Conservation (phyloP, 2,329 filamentous ascomycete species). For the Fusarium sp. region DNA sequence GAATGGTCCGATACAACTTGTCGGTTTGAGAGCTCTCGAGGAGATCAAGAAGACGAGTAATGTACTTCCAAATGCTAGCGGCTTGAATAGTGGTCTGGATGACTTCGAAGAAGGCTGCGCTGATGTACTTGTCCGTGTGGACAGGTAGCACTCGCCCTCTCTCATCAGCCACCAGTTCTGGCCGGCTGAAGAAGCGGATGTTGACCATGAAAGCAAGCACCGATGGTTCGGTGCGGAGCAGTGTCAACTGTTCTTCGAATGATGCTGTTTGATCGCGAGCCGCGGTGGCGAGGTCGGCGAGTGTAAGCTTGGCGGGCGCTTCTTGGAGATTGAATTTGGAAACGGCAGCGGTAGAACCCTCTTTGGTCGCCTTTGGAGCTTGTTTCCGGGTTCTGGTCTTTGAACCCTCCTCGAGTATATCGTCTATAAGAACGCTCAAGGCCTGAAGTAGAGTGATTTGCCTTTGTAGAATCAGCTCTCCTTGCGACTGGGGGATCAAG, state of each 20-base stretch:
- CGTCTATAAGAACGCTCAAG: constrained; percentile 61
- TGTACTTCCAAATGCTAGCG: constrained; percentile 59
- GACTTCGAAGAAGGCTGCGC: constrained; percentile 59
- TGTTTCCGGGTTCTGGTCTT: constrained; percentile 42
- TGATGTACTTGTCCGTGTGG: constrained; percentile 60
- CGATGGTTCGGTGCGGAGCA: constrained; percentile 53
- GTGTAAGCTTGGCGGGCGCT: constrained; percentile 46
- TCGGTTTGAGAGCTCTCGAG: constrained; percentile 46
- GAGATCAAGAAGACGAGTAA: constrained; percentile 55
- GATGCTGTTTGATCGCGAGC: constrained; percentile 54
- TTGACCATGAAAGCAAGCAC: constrained; percentile 55
- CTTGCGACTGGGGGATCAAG: constrained; percentile 49
- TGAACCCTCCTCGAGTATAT: constrained; percentile 59
- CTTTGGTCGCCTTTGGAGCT: constrained; percentile 50
- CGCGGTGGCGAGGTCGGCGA: constrained; percentile 51
- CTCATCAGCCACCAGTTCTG: constrained; percentile 62
- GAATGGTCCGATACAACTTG: constrained; percentile 52
- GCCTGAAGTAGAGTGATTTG: constrained; percentile 55
- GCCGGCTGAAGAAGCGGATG: constrained; percentile 56
- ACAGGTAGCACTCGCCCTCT: constrained; percentile 57
- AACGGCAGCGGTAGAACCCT: constrained; percentile 50
- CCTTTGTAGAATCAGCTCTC: constrained; percentile 58
- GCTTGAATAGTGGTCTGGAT: constrained; percentile 55
- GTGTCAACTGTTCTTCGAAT: constrained; percentile 53
- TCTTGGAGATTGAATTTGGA: constrained; percentile 52